Conservation (phyloP, 441 rosid species). For the Geranium incanum region DNA sequence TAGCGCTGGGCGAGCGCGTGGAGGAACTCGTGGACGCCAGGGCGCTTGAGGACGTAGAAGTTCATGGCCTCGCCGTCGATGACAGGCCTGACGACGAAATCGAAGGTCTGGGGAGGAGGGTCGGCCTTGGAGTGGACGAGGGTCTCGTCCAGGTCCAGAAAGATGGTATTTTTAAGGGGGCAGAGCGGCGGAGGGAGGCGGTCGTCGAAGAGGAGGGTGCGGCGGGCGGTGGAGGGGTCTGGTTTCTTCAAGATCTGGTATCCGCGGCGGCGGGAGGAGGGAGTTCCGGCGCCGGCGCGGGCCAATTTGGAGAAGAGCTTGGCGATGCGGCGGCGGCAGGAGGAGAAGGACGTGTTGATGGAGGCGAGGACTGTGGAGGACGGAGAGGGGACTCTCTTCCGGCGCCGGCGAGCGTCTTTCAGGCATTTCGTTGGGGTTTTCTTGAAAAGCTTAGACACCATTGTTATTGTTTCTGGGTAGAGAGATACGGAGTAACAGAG, state of each 20-base stretch:
- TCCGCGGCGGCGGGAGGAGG: constrained; percentile 30
- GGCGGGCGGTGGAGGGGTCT: constrained; percentile 19
- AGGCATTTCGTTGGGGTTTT: constrained; percentile 9
- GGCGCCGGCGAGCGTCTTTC: neutral
- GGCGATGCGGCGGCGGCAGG: constrained; percentile 51
- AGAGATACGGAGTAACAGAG: too few species aligned
- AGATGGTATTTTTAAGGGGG: constrained; percentile 43
- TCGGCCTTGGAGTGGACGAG: constrained; percentile 62
- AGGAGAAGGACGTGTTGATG: constrained; percentile 48
- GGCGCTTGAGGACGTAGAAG: constrained; percentile 72
- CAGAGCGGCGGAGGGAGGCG: constrained; percentile 33
- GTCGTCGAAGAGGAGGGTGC: constrained; percentile 16
- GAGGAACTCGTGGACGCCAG: constrained; percentile 67
- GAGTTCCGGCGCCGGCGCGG: constrained; percentile 30
- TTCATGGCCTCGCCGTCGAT: constrained; percentile 55
- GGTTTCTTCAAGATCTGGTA: constrained; percentile 41
- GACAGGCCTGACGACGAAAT: neutral
- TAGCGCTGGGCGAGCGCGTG: constrained; percentile 39
- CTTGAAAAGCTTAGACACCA: too few species aligned
- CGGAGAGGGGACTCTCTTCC: neutral
- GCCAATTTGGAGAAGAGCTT: constrained; percentile 60
- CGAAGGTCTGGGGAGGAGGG: constrained; percentile 20
- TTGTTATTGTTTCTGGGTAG: too few species aligned
- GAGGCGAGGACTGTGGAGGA: constrained; percentile 34
- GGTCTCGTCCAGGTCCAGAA: constrained; percentile 87